Evolutionary conservation across 257 asterid species (phyloP), one percentile per base, ranked within the genome.

Genomic region (Orobanche coerulescens): DNA sequence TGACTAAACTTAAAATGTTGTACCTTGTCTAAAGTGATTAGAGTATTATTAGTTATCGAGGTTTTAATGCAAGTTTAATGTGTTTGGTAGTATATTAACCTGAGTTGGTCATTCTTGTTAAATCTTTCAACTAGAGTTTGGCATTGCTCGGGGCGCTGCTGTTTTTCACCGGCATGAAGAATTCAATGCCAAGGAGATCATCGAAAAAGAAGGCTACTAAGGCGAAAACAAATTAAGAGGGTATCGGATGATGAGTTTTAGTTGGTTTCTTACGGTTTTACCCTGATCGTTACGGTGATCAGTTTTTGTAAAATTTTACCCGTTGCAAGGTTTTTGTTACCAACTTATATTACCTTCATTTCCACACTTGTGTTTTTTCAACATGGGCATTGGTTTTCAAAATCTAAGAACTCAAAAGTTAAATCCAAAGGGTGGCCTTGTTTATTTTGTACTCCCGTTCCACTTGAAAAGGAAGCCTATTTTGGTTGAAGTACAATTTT

Each of bases 161-260:
- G 66, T 89, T 89, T 73, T 93, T 78, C 73, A 76, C 89, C 2
- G 97, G 99, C 64, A 84, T 93, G 99, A 86, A 84, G 81, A 86
- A 85, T 75, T 83, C 99, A 6, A 75, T 80, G 71, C 85, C 88
- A 40, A 75, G 80, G 76, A 89, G 97, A 75, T 72, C 94, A 6
- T 54, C 71, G 5, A 93, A 83, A 92, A 89, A 83, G 91, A 87
- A 74, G 88, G 75, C 76, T 42, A 67, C 72, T 37, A 93, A 93
- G 74, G 44, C 96, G 14, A 89, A 93, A 72, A 82, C 92, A 58
- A 69, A 71, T 63, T 91, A 75, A 78, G 75, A 67, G 61, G 68
- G 48, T 51, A 52, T 14, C 50, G 25, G 23, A 26, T 22, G 40
- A 34, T 43, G 58, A 50, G 68, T 58, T 70, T 62, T 72, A 52